These are phyloP conservation scores for Elongisporangium undulatum DNA, from an alignment of 352 stramenopile genomes.

Conservation along the genomic window DNA sequence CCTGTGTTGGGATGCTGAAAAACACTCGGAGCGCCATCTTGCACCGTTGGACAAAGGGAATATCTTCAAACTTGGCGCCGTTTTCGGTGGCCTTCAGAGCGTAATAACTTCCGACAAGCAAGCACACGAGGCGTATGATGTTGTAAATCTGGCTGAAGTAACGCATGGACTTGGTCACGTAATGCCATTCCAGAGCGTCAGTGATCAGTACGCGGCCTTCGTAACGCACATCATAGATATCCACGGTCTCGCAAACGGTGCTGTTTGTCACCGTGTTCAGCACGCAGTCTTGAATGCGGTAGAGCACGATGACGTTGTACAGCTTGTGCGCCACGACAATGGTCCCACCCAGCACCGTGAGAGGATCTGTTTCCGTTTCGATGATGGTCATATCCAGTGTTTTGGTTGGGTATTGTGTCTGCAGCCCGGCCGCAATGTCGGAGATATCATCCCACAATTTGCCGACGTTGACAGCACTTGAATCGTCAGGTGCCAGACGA, in stretches of 20 bases:
- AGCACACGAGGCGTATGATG: conserved; percentile 24
- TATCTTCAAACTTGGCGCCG: conserved; percentile 1
- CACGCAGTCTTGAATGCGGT: conserved; percentile 29
- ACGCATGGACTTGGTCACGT: conserved; percentile 35
- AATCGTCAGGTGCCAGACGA: conserved; percentile 9
- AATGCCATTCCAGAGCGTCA: conserved; percentile 47
- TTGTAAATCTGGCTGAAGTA: conserved; percentile 45
- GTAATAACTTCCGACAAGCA: conserved; percentile 25
- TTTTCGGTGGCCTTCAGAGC: conserved; percentile 14
- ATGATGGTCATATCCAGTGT: conserved; percentile 44
- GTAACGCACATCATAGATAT: conserved; percentile 36
- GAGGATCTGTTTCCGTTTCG: conserved; percentile 42
- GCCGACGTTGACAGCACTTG: conserved; percentile 9
- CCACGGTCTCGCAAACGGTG: conserved; percentile 19
- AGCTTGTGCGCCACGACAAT: conserved; percentile 51
- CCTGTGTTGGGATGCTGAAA: conserved; percentile 42
- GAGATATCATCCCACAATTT: conserved; percentile 44
- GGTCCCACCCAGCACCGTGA: conserved; percentile 38
- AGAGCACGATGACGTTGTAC: conserved; percentile 44
- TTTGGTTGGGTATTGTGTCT: conserved; percentile 17
- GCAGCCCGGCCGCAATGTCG: conserved; percentile 17
- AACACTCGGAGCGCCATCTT: conserved; percentile 24
- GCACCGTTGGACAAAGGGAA: conserved; percentile 1
- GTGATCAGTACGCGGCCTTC: conserved; percentile 49
- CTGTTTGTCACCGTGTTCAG: background rate